Percentiles rank a stretch among this genome's conserved stretches.
phyloP scores from a whole-genome alignment of 345 rosid species.

The Hibiscus tridactylites region DNA sequence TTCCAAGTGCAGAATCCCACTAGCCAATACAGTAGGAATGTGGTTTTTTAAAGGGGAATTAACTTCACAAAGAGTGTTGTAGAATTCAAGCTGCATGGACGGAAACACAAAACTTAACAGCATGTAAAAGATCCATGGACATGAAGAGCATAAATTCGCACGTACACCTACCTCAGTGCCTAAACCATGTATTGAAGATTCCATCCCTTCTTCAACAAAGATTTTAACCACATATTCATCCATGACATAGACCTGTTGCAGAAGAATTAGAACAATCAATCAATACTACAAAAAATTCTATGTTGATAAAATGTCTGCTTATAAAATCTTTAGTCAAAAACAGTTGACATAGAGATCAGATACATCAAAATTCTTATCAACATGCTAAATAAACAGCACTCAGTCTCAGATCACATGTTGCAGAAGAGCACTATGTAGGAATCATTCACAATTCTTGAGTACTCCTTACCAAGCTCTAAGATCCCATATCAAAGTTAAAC shows the following conservation, averaged over 20 bases:
- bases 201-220: constrained; percentile 78
- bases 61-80: constrained; percentile 36
- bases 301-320: neutral
- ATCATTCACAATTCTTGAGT: neutral
- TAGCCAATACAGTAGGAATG: constrained; percentile 70
- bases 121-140: constrained; percentile 9
- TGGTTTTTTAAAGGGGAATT: constrained; percentile 50
- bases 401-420: neutral
- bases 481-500: neutral
- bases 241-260: constrained; percentile 68
- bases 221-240: constrained; percentile 66
- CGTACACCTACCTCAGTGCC: constrained; percentile 69
- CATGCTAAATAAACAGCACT: neutral
- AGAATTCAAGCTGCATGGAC: constrained; percentile 77
- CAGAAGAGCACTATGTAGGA: neutral
- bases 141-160: neutral
- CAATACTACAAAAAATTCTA: neutral
- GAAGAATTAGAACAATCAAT: constrained; percentile 18
- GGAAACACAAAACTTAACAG: constrained; percentile 18
- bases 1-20: constrained; percentile 67
- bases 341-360: neutral
- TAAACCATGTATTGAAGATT: constrained; percentile 65
- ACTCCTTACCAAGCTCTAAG: neutral
- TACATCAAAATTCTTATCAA: constrained; percentile 8
- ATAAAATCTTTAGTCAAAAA: neutral